Conservation (phyloP, 441 rosid genomes). For the Euphorbia celastroides region DNA sequence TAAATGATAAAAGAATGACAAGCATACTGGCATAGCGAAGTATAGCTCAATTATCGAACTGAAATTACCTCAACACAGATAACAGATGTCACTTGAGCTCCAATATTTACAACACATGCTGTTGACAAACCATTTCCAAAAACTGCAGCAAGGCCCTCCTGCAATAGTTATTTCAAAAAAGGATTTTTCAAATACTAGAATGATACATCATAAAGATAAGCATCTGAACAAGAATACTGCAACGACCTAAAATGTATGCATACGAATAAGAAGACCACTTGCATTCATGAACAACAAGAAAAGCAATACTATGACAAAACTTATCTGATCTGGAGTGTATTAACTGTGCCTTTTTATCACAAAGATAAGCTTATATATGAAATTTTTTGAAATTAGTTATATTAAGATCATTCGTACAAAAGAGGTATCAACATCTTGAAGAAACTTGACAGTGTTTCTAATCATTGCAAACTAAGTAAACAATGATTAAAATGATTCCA, state of each 20-base stretch:
- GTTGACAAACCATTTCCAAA: conserved; percentile 95
- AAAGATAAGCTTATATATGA: not conserved
- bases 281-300: not conserved
- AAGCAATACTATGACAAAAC: not conserved
- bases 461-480: not conserved
- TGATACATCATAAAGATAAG: conserved; percentile 4
- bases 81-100: conserved; percentile 86
- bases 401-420: not conserved
- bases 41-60: not conserved
- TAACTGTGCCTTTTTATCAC: not conserved
- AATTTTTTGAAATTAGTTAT: not conserved
- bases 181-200: conserved; percentile 14
- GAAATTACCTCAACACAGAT: conserved; percentile 81
- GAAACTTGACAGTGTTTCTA: not conserved
- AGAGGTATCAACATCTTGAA: not conserved
- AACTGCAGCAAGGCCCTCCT: conserved; percentile 94
- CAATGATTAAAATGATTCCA: not conserved
- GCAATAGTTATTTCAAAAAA: conserved; percentile 20
- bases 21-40: not conserved
- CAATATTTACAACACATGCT: conserved; percentile 87
- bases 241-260: conserved; percentile 1
- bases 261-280: conserved; percentile 8
- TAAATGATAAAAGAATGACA: not conserved
- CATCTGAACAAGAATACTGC: conserved; percentile 13
- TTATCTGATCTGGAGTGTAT: not conserved